Evolutionary conservation across 116 monocot species (phyloP), one percentile per base, ranked within the genome.

Genomic region (Posidonia oceanica): DNA sequence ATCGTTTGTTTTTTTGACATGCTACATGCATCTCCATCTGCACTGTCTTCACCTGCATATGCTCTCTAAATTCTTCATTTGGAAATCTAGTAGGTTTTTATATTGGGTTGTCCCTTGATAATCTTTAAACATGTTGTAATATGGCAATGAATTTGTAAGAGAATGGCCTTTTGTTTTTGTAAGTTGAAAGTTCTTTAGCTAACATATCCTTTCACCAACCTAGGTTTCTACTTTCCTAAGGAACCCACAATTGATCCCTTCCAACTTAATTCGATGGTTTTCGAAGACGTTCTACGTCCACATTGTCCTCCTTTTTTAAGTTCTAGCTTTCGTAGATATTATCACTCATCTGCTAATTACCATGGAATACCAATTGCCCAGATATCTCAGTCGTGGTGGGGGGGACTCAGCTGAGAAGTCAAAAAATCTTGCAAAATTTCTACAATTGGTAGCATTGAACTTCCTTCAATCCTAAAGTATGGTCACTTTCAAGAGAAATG

Each of bases 321-420:
- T 20, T 61, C 61, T 61, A 36, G 7, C 36, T 61, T 14, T 61
- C 22, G 21, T 36, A 61, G 21, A 13, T 36, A 61, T 23, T 11
- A 36, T 36, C 14, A 61, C 4, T 12, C 15, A 20, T 65, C 17
- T 65, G 65, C 42, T 42, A 44, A 65, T 40, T 64, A 20, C 64
- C 16, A 38, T 37, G 17, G 36, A 38, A 29, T 29, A 61, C 10
- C 55, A 56, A 60, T 42, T 20, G 18, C 41, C 15, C 86, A 94
- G 94, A 54, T 91, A 88, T 72, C 88, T 94, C 68, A 77, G 41
- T 36, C 69, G 75, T 68, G 90, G 69, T 15, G 80, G 80, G 66
- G 82, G 68, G 74, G 72, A 73, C 15, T 70, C 70, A 58, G 10
- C 39, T 8, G 58, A 58, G 70, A n/a, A 8, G 37, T 70, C 73